phyloP scores from a whole-genome alignment of 805 yeast genomes.

The Yamadazyma sp. region DNA sequence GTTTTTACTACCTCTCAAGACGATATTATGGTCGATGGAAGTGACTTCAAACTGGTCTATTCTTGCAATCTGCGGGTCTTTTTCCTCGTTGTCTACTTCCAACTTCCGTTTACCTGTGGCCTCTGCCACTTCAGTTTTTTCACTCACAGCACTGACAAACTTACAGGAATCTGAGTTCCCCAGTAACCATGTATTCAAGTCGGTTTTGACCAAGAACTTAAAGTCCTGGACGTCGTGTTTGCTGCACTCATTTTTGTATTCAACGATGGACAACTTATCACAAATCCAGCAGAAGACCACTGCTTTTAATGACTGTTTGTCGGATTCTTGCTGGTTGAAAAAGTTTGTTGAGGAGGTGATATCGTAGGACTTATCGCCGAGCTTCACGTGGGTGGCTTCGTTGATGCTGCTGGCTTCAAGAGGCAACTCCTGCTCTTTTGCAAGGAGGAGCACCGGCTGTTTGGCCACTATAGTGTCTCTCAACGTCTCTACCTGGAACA shows the following conservation, averaged over 20 bases:
- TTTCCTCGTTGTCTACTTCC: constrained; percentile 20
- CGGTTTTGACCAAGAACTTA: constrained; percentile 82
- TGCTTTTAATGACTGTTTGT: constrained; percentile 48
- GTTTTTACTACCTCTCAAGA: constrained; percentile 63
- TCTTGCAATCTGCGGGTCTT: constrained; percentile 52
- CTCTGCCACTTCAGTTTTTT: constrained; percentile 9
- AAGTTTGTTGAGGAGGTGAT: constrained; percentile 56
- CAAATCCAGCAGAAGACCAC: constrained; percentile 78
- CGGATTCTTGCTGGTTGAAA: constrained; percentile 40
- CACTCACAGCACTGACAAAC: constrained; percentile 27
- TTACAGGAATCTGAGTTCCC: constrained; percentile 65
- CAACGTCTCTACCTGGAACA: constrained; percentile 8
- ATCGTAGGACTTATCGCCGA: constrained; percentile 27
- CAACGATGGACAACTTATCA: constrained; percentile 73
- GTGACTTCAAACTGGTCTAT: constrained; percentile 50
- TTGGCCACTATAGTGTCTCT: constrained; percentile 11
- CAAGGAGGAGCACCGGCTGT: constrained; percentile 7
- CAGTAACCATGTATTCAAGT: constrained; percentile 75
- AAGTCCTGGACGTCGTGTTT: constrained; percentile 63
- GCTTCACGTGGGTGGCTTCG: constrained; percentile 35
- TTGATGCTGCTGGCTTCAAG: constrained; percentile 19
- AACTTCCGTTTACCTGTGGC: constrained; percentile 2
- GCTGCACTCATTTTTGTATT: constrained; percentile 74
- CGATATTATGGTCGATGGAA: constrained; percentile 57
- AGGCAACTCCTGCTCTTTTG: constrained; percentile 1